phyloP scores from a whole-genome alignment of 192 early-diverging fungal genomes.

The Linnemannia hyalina region DNA sequence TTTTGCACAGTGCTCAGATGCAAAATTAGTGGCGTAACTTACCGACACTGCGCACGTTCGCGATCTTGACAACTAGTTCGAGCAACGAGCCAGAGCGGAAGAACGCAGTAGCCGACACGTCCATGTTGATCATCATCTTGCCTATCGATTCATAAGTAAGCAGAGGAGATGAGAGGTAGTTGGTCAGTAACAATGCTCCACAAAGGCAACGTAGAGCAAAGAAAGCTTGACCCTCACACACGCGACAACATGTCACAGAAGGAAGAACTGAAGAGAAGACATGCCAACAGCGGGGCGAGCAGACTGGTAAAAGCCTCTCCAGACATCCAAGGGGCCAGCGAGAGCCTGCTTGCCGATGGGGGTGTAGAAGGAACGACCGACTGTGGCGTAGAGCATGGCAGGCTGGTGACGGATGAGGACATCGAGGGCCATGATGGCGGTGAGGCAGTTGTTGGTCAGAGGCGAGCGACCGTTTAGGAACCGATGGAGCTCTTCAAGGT shows the following conservation, averaged over 20 bases:
- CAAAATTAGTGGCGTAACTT: slow-evolving; percentile 46
- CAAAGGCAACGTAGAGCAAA: background rate
- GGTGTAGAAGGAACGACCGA: slow-evolving; percentile 93
- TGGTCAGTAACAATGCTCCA: background rate
- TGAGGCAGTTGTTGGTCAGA: slow-evolving; percentile 58
- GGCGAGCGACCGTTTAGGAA: slow-evolving; percentile 64
- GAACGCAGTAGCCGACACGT: slow-evolving; percentile 77
- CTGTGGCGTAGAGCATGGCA: slow-evolving; percentile 78
- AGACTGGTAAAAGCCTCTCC: slow-evolving; percentile 92
- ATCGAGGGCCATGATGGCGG: slow-evolving; percentile 77
- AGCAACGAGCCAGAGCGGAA: slow-evolving; percentile 75
- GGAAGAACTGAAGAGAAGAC: background rate
- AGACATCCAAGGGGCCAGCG: slow-evolving; percentile 85
- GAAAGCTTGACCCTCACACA: background rate
- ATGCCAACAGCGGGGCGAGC: slow-evolving; percentile 79
- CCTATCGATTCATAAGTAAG: slow-evolving; percentile 15
- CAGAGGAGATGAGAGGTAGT: background rate
- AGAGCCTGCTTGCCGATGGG: slow-evolving; percentile 64
- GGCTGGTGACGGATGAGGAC: slow-evolving; percentile 85
- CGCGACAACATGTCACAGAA: background rate
- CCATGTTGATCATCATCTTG: slow-evolving; percentile 78
- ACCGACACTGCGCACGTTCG: slow-evolving; percentile 64
- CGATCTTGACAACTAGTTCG: slow-evolving; percentile 74
- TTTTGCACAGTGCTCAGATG: background rate
- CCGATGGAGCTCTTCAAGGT: slow-evolving; percentile 72